These are phyloP conservation scores for Cytospora paraplurivora DNA, from an alignment of 2,329 filamentous ascomycete species.

Conservation along the genomic window DNA sequence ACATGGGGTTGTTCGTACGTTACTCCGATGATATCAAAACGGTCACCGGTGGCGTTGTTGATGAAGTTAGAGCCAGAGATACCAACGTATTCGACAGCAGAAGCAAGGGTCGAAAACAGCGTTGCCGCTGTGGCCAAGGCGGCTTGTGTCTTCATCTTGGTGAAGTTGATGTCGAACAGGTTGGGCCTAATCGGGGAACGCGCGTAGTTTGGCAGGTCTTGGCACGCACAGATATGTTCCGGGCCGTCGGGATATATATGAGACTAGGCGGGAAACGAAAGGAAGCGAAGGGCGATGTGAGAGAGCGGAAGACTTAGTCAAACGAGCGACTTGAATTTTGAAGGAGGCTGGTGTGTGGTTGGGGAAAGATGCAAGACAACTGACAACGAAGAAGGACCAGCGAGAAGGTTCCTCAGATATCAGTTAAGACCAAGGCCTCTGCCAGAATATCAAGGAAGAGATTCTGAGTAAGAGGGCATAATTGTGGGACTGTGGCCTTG, in stretches of 20 bases:
- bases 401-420: background rate
- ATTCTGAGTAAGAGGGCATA: background rate
- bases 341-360: conserved; percentile 3
- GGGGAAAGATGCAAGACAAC: conserved; percentile 1
- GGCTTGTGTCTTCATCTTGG: conserved; percentile 28
- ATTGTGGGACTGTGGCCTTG: background rate
- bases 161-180: conserved; percentile 10
- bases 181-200: conserved; percentile 17
- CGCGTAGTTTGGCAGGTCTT: conserved; percentile 14
- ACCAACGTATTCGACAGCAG: conserved; percentile 24
- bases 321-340: conserved; percentile 2
- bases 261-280: background rate
- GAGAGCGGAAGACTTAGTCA: conserved; percentile 12
- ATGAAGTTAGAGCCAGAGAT: conserved; percentile 45
- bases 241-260: conserved; percentile 1
- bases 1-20: conserved; percentile 38
- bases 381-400: background rate
- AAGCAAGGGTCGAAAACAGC: conserved; percentile 27
- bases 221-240: conserved; percentile 15
- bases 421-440: conserved; percentile 8
- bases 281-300: background rate
- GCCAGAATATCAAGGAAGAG: conserved; percentile 1
- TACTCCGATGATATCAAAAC: conserved; percentile 62
- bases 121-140: conserved; percentile 25
- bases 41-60: conserved; percentile 55